These are phyloP conservation scores for Pichia gijzeniarum DNA, from an alignment of 805 yeast genomes.

Conservation along the genomic window DNA sequence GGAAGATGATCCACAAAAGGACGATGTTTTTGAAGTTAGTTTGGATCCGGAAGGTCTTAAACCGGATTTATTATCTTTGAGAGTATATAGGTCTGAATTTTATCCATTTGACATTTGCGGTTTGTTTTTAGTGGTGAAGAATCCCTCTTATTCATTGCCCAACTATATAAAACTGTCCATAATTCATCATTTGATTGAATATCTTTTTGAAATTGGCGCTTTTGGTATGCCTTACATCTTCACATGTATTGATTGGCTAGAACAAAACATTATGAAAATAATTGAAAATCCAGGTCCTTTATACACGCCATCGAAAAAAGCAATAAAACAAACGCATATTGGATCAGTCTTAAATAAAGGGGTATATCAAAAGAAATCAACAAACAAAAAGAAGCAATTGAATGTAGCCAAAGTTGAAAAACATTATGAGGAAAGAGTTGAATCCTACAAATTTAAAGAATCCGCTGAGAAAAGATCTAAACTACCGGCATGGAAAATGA, in stretches of 20 bases:
- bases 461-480: conserved; percentile 40
- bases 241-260: conserved; percentile 71
- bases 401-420: conserved; percentile 31
- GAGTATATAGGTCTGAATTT: conserved; percentile 38
- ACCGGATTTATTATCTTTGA: conserved; percentile 25
- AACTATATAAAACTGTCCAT: conserved; percentile 62
- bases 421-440: conserved; percentile 27
- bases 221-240: conserved; percentile 68
- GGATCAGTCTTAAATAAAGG: not conserved
- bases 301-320: conserved; percentile 23
- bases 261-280: conserved; percentile 49
- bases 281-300: conserved; percentile 74
- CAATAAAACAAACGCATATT: not conserved
- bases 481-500: conserved; percentile 83
- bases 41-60: conserved; percentile 29
- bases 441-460: conserved; percentile 21
- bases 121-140: conserved; percentile 42
- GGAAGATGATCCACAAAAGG: conserved; percentile 33
- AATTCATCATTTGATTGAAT: conserved; percentile 39
- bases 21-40: conserved; percentile 30
- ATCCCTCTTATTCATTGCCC: conserved; percentile 49
- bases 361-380: conserved; percentile 5
- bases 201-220: conserved; percentile 37
- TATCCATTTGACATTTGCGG: conserved; percentile 75
- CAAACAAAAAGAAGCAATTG: conserved; percentile 17